Evolutionary conservation across 1,139 yeast genomes (phyloP).

Genomic region (Hyphopichia khmerensis): DNA sequence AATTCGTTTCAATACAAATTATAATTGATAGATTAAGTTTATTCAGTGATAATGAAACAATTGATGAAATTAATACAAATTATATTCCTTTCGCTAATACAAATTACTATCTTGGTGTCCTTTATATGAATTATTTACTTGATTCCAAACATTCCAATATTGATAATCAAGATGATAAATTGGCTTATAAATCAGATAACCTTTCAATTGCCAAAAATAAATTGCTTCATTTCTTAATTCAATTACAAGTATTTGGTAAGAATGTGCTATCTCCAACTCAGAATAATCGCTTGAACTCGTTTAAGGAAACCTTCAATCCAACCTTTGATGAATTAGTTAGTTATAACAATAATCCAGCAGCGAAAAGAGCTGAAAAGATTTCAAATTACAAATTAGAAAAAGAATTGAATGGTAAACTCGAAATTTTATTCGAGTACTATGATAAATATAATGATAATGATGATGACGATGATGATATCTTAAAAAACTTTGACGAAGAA

Average conservation of each 20-base stretch:
- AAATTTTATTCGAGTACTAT: slow-evolving; percentile 32
- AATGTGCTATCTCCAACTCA: slow-evolving; percentile 39
- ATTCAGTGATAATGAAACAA: slow-evolving; percentile 60
- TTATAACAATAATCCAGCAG: slow-evolving; percentile 43
- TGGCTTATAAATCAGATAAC: slow-evolving; percentile 32
- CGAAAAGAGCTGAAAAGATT: slow-evolving; percentile 70
- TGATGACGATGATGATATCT: slow-evolving; percentile 26
- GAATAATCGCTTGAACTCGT: slow-evolving; percentile 33
- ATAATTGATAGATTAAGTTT: slow-evolving; percentile 36
- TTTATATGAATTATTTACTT: slow-evolving; percentile 14
- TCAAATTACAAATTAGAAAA: slow-evolving; percentile 63
- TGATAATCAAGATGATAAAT: slow-evolving; percentile 4
- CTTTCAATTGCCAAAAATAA: slow-evolving; percentile 41
- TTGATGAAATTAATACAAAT: slow-evolving; percentile 56
- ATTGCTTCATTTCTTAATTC: slow-evolving; percentile 44
- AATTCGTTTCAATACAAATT: slow-evolving; percentile 25
- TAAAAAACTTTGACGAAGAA: slow-evolving; percentile 58
- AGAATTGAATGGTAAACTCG: slow-evolving; percentile 45
- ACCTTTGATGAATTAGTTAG: slow-evolving; percentile 30
- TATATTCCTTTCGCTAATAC: slow-evolving; percentile 55
- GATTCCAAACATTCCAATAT: slow-evolving; percentile 2
- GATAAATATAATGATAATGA: slow-evolving; percentile 11
- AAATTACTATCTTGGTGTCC: slow-evolving; percentile 50
- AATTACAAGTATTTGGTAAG: slow-evolving; percentile 37
- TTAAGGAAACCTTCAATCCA: slow-evolving; percentile 43